phyloP scores from a whole-genome alignment of 1,284 basidiomycete genomes.

The Marasmius sp. region DNA sequence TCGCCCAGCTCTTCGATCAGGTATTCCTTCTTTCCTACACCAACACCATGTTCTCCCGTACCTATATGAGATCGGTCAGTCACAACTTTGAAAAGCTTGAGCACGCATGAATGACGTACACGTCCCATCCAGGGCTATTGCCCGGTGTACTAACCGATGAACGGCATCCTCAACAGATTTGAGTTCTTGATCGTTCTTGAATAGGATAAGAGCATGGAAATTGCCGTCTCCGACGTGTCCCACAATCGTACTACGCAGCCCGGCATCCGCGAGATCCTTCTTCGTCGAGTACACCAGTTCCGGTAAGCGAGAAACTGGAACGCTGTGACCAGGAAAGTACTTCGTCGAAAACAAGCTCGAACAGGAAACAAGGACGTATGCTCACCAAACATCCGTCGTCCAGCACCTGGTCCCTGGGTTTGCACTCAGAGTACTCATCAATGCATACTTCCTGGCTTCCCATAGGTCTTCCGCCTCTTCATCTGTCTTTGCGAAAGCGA shows the following conservation, averaged over 20 bases:
- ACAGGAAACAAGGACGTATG: not conserved
- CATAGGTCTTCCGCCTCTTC: constrained; percentile 81
- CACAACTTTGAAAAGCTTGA: not conserved
- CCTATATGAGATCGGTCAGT: constrained; percentile 29
- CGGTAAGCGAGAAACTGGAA: constrained; percentile 74
- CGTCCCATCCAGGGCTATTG: constrained; percentile 70
- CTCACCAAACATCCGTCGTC: constrained; percentile 87
- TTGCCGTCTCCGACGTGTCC: constrained; percentile 88
- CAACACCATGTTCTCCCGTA: constrained; percentile 61
- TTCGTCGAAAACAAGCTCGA: not conserved
- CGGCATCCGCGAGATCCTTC: constrained; percentile 64
- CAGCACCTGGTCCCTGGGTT: constrained; percentile 69
- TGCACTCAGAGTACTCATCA: constrained; percentile 71
- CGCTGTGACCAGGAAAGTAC: constrained; percentile 45
- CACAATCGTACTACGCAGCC: constrained; percentile 71
- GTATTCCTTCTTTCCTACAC: constrained; percentile 76
- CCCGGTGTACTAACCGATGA: constrained; percentile 67
- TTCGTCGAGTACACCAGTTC: constrained; percentile 74
- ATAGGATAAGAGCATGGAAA: constrained; percentile 73
- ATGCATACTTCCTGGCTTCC: constrained; percentile 85
- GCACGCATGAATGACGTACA: constrained; percentile 41
- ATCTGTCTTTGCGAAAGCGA: constrained; percentile 77
- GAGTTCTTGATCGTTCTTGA: constrained; percentile 56
- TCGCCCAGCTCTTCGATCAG: constrained; percentile 74
- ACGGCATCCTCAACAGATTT: constrained; percentile 56